Conservation (phyloP, 768 basidiomycete species). For the Harrya chromipes region DNA sequence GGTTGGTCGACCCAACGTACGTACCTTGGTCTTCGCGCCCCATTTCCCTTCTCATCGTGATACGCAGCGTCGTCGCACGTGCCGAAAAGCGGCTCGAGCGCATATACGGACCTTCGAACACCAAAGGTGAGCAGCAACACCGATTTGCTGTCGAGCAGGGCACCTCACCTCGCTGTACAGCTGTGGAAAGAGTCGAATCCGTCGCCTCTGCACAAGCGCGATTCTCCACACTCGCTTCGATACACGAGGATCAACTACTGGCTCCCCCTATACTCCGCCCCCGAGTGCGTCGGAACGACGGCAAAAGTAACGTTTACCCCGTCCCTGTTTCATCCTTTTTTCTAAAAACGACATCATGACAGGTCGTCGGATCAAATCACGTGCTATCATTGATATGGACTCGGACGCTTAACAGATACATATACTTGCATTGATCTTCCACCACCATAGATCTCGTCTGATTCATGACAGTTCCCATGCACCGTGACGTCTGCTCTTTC, state of each 20-base stretch:
- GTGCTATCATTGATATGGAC: constrained; percentile 8
- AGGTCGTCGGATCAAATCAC: constrained; percentile 1
- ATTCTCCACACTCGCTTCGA: background rate
- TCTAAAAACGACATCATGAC: background rate
- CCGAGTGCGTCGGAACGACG: constrained; percentile 13
- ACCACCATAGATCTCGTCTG: no score
- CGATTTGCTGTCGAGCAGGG: background rate
- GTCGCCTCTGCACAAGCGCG: constrained; percentile 17
- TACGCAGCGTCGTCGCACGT: constrained; percentile 21
- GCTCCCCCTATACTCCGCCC: constrained; percentile 7
- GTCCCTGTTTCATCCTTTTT: constrained; percentile 7
- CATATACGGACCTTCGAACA: constrained; percentile 26
- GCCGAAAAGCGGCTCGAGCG: constrained; percentile 28
- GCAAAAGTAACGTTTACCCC: background rate
- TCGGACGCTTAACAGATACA: constrained; percentile 1
- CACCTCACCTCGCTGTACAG: constrained; percentile 10
- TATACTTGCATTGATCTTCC: constrained; percentile 4
- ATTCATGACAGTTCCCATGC: constrained; percentile 1
- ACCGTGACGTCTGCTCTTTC: no score
- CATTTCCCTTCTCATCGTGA: background rate
- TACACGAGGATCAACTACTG: constrained; percentile 18
- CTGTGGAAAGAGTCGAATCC: constrained; percentile 9
- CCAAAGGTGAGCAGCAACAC: constrained; percentile 10
- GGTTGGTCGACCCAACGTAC: constrained; percentile 31
- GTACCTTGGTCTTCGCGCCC: background rate